Base-by-base conservation (phyloP, 257 asterid genomes). In the Rubia yunnanensis region DNA sequence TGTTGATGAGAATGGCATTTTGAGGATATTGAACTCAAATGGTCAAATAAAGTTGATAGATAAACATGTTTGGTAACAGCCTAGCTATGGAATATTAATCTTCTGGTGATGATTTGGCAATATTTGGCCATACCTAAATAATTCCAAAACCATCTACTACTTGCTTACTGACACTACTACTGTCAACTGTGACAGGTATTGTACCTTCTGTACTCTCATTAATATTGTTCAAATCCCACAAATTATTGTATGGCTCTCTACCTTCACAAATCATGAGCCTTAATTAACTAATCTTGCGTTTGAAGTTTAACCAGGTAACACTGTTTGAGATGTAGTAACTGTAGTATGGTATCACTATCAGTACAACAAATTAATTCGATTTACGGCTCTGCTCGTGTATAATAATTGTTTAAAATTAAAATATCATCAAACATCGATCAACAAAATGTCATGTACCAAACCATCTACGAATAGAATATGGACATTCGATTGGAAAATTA, bases 51-150 rank as follows among this genome's bases (percentile, higher is more conserved):
- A n/a, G n/a, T n/a, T n/a, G n/a, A n/a, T n/a, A n/a, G n/a, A n/a
- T n/a, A n/a, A n/a, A 14, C 66, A 61, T 13, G 22, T 24, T 23
- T 46, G 41, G 61, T 18, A 41, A 55, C 58, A 41, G 39, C 67
- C 70, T 55, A 22, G 31, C 64, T 28, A n/a, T 18, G 60, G 26
- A 39, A 68, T 41, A 24, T 57, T 39, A 20, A 44, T 68, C 46
- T 52, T 68, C 65, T 58, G 39, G 44, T 36, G 5, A 15, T 60
- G 17, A 41, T 41, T 41, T 39, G 48, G 48, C 48, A 39, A 7
- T n/a, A n/a, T 55, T 55, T 24, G 61, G 61, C 61, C 35, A 24
- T n/a, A 49, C 56, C 28, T 52, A 52, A n/a, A 5, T 49, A 49
- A 49, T 49, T 49, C 23, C 56, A 49, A 49, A 49, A 49, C 56